A percentile compares a stretch with the other conserved stretches of the same genome.
phyloP scores from a whole-genome alignment of 2,329 filamentous ascomycete species.

The Onygenales sp. region DNA sequence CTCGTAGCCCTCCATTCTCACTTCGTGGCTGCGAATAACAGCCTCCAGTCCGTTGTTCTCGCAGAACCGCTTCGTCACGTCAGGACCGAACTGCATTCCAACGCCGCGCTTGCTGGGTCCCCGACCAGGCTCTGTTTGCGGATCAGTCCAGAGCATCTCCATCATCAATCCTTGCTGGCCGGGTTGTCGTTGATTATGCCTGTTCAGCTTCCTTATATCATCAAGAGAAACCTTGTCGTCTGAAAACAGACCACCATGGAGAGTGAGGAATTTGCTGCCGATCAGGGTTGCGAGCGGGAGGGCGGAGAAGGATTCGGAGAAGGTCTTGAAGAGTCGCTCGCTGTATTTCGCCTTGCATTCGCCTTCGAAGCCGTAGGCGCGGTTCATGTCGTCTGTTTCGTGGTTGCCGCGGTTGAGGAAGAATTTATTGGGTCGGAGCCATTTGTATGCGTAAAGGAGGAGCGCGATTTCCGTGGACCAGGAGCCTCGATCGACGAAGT shows the following conservation, averaged over 20 bases:
- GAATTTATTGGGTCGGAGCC: constrained; percentile 76
- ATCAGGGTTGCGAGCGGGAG: constrained; percentile 86
- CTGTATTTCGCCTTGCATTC: constrained; percentile 98
- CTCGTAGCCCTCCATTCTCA: constrained; percentile 98
- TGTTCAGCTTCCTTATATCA: constrained; percentile 85
- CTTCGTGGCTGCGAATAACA: constrained; percentile 94
- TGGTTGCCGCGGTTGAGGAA: constrained; percentile 98
- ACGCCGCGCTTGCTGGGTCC: constrained; percentile 95
- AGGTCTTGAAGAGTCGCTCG: constrained; percentile 89
- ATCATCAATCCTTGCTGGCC: constrained; percentile 96
- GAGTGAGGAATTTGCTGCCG: constrained; percentile 79
- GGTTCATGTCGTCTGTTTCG: constrained; percentile 99
- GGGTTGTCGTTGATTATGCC: constrained; percentile 83
- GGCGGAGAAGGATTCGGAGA: constrained; percentile 96
- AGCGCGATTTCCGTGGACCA: constrained; percentile 98
- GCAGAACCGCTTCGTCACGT: constrained; percentile 93
- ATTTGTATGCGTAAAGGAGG: constrained; percentile 92
- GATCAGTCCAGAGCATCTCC: constrained; percentile 99
- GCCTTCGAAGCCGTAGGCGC: constrained; percentile 95
- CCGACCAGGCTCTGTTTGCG: constrained; percentile 73
- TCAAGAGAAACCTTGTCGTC: constrained; percentile 84
- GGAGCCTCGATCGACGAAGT: constrained; percentile 94
- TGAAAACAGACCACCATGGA: constrained; percentile 93
- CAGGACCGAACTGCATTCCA: constrained; percentile 91
- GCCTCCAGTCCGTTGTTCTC: constrained; percentile 91